Evolutionary conservation across 768 basidiomycete genomes (phyloP).

Genomic region (Hirschioporus abietinus): DNA sequence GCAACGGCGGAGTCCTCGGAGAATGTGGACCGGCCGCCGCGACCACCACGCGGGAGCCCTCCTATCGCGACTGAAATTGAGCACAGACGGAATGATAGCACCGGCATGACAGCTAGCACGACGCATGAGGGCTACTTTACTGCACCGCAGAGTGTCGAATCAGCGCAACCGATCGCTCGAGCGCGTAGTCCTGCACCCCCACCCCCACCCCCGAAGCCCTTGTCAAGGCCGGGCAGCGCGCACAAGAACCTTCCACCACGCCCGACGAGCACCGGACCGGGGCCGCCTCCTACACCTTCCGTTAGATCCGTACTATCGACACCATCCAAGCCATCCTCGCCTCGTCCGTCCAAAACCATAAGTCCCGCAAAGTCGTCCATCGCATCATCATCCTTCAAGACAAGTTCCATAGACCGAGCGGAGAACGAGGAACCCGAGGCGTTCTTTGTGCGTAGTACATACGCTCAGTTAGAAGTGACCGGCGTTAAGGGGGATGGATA

Average conservation of each 20-base stretch:
- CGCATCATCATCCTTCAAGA: constrained; percentile 13
- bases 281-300: neutral
- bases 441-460: constrained; percentile 79
- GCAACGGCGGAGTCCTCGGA: neutral
- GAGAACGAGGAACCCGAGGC: constrained; percentile 79
- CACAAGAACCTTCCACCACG: neutral
- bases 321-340: constrained; percentile 29
- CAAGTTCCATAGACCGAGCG: constrained; percentile 60
- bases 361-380: constrained; percentile 32
- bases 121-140: neutral
- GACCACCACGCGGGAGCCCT: neutral
- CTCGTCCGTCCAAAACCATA: constrained; percentile 25
- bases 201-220: neutral
- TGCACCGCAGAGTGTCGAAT: constrained; percentile 1
- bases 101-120: neutral
- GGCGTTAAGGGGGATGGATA: constrained; percentile 96
- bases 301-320: constrained; percentile 18
- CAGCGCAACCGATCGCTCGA: neutral
- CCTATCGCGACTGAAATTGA: neutral
- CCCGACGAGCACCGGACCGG: neutral
- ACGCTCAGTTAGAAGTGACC: constrained; percentile 80
- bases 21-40: neutral
- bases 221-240: neutral
- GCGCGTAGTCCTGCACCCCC: neutral
- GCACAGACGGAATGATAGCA: neutral